Percentiles rank a stretch among this genome's conserved stretches.
Conservation (phyloP, 805 yeast genomes). For the Ogataea degrootiae region DNA sequence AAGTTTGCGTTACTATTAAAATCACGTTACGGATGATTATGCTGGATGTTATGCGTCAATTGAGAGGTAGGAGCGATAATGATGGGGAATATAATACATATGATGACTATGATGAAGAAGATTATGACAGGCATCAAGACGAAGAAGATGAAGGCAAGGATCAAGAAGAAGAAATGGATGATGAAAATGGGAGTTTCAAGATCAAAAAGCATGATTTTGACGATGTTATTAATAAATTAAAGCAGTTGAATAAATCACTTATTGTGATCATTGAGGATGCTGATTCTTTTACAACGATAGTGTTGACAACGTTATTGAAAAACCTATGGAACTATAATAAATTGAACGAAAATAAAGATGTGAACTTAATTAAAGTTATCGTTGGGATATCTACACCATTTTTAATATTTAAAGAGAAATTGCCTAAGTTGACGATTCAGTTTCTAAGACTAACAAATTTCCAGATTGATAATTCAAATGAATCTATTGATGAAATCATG, state of each 20-base stretch:
- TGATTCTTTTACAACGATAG: conserved; percentile 27
- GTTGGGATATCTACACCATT: conserved; percentile 33
- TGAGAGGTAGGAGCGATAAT: conserved; percentile 3
- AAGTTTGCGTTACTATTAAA: conserved; percentile 34
- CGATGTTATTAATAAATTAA: conserved; percentile 16
- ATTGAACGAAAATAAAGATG: background rate
- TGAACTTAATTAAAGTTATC: conserved; percentile 16
- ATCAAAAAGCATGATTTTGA: conserved; percentile 22
- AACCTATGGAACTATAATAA: conserved; percentile 21
- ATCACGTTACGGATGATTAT: conserved; percentile 33
- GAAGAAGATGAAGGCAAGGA: conserved; percentile 13
- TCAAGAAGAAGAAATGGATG: conserved; percentile 10
- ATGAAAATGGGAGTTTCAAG: conserved; percentile 6
- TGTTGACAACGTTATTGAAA: conserved; percentile 21
- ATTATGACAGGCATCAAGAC: background rate
- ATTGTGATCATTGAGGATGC: conserved; percentile 32
- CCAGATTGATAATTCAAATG: conserved; percentile 28
- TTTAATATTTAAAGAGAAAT: conserved; percentile 30
- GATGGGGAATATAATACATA: background rate
- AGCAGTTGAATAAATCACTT: conserved; percentile 10
- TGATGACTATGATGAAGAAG: conserved; percentile 5
- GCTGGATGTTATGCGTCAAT: conserved; percentile 15
- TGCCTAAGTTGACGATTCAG: conserved; percentile 22
- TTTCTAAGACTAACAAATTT: conserved; percentile 22
- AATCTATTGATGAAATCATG: conserved; percentile 28